Percentiles rank a stretch among this genome's conserved stretches.
These are phyloP conservation scores for Scedosporium minutisporum DNA, from an alignment of 2,329 filamentous ascomycete genomes.

Conservation along the genomic window DNA sequence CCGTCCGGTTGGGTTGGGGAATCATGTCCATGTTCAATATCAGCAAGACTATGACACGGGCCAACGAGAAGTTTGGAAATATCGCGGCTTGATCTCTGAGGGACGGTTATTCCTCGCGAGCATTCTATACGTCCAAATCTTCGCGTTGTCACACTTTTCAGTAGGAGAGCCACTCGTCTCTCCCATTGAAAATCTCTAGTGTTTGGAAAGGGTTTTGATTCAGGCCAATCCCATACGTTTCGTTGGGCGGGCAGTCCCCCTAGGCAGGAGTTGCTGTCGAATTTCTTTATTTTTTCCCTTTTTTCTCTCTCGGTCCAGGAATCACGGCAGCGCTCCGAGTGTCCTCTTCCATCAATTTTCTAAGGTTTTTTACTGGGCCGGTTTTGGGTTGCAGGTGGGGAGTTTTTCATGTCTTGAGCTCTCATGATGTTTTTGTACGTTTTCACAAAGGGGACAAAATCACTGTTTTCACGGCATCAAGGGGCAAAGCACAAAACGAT, in stretches of 20 bases:
- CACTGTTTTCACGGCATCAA: neutral
- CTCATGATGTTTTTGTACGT: slow-evolving; percentile 2
- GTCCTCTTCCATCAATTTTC: neutral
- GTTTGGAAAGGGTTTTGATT: neutral
- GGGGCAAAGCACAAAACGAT: neutral
- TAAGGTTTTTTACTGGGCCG: neutral
- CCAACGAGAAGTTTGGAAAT: neutral
- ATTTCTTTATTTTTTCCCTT: too few relatives aligned
- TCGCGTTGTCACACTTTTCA: neutral
- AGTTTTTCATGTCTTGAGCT: slow-evolving; percentile 4
- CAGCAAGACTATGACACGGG: neutral
- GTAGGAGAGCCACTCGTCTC: neutral
- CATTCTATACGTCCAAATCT: neutral
- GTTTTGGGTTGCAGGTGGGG: neutral
- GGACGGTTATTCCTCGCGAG: neutral
- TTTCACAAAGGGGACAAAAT: neutral
- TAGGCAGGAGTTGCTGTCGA: neutral
- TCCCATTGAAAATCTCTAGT: neutral
- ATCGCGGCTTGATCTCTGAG: neutral
- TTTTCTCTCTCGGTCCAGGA: neutral
- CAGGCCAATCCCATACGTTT: neutral
- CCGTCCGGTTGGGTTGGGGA: too few relatives aligned
- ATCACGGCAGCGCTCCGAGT: neutral
- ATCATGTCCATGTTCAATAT: too few relatives aligned
- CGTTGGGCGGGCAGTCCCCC: neutral